Conservation (phyloP, 345 rosid genomes). For the Populus deltoides region DNA sequence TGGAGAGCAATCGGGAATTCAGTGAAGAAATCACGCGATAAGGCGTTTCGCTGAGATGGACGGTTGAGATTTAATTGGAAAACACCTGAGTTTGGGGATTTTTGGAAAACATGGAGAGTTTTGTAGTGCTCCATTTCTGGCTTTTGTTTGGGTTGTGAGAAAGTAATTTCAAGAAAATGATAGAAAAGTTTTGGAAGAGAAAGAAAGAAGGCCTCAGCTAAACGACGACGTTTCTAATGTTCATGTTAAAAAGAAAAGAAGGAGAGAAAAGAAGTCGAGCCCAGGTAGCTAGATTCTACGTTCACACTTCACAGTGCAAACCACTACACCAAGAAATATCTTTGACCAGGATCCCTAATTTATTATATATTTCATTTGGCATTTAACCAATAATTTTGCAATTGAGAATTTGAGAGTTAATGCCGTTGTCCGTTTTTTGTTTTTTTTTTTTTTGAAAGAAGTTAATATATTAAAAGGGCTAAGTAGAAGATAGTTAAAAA, state of each 20-base stretch:
- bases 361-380: accelerated
- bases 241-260: too few relatives aligned
- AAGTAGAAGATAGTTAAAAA: too few relatives aligned
- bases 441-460: too few relatives aligned
- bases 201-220: neutral
- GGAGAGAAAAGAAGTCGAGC: constrained; percentile 55
- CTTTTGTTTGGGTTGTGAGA: neutral
- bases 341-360: accelerated
- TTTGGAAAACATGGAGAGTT: constrained; percentile 44
- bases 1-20: constrained; percentile 65
- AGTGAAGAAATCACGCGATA: constrained; percentile 57
- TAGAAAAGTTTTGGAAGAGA: neutral
- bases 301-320: constrained; percentile 99
- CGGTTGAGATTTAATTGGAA: constrained; percentile 58
- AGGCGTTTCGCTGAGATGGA: constrained; percentile 57
- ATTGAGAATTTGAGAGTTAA: neutral
- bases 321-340: constrained; percentile 98
- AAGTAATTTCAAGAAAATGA: neutral
- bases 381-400: neutral
- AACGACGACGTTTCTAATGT: neutral
- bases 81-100: constrained; percentile 41
- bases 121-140: constrained; percentile 39
- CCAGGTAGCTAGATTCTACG: constrained; percentile 99
- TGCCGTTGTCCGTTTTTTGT: neutral
- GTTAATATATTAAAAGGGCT: too few relatives aligned